Evolutionary conservation across 129 eudicot genomes (phyloP).

Genomic region (Erigeron canadensis): DNA sequence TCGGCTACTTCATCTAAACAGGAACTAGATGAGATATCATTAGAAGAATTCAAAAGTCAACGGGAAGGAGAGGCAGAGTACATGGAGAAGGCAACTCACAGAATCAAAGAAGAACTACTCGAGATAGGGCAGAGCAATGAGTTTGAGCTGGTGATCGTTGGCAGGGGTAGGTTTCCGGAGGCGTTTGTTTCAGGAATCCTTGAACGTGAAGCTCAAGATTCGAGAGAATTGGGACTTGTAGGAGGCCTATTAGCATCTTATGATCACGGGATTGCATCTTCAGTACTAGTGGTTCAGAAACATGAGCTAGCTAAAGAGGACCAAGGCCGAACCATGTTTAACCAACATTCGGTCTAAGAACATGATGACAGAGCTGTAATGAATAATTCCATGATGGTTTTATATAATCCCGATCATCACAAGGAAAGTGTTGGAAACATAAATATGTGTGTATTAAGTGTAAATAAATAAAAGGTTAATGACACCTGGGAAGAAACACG

Average conservation of each 20-base stretch:
- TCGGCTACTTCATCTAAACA: constrained; percentile 9
- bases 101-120: constrained; percentile 36
- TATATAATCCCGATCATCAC: background rate
- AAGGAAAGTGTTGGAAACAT: no score
- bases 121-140: constrained; percentile 43
- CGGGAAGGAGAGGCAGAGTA: constrained; percentile 48
- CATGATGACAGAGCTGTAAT: background rate
- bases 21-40: constrained; percentile 38
- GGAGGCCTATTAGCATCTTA: constrained; percentile 50
- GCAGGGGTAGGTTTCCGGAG: constrained; percentile 48
- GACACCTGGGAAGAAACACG: no score
- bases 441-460: no score
- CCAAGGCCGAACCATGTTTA: constrained; percentile 13
- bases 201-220: constrained; percentile 36
- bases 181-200: constrained; percentile 33
- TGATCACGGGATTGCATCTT: constrained; percentile 41
- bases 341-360: constrained; percentile 24
- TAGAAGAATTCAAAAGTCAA: constrained; percentile 41
- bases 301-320: constrained; percentile 37
- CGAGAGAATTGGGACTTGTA: constrained; percentile 48
- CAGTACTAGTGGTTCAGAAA: constrained; percentile 56
- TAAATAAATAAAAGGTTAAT: no score
- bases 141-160: constrained; percentile 51
- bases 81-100: constrained; percentile 34
- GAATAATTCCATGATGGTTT: no score